phyloP scores from a whole-genome alignment of 2,329 filamentous ascomycete genomes.

The Sordariomycetes sp. region DNA sequence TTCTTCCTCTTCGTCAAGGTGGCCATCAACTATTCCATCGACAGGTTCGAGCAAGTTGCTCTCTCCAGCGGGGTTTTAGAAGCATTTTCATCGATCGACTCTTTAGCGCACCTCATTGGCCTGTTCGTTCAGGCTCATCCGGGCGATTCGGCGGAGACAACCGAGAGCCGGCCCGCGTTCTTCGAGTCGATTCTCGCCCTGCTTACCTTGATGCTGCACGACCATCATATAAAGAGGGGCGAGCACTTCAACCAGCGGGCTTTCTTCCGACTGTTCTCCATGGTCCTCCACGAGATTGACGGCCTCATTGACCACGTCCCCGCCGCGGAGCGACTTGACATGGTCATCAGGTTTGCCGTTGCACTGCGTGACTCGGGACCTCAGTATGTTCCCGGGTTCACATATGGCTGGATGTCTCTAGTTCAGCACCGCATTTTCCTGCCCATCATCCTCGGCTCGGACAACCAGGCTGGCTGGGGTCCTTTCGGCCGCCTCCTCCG shows the following conservation, averaged over 20 bases:
- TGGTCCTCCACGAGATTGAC: conserved; percentile 67
- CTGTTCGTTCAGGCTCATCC: conserved; percentile 43
- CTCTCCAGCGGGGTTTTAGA: conserved; percentile 50
- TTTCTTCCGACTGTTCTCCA: conserved; percentile 82
- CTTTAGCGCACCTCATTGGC: conserved; percentile 70
- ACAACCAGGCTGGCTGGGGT: conserved; percentile 59
- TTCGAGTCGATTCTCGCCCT: conserved; percentile 70
- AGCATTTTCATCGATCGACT: conserved; percentile 57
- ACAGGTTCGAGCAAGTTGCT: conserved; percentile 63
- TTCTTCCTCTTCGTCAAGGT: conserved; percentile 70
- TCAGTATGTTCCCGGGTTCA: conserved; percentile 66
- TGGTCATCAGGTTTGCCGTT: conserved; percentile 61
- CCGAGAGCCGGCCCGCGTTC: conserved; percentile 47
- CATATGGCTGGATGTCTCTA: conserved; percentile 75
- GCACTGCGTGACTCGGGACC: conserved; percentile 68
- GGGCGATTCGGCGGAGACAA: conserved; percentile 25
- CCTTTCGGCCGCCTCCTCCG: conserved; percentile 64
- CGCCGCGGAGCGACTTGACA: conserved; percentile 53
- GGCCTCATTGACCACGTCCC: conserved; percentile 44
- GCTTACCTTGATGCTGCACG: conserved; percentile 70
- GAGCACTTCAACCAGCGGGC: conserved; percentile 80
- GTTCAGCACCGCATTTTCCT: conserved; percentile 80
- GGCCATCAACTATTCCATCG: conserved; percentile 70
- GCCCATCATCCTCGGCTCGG: conserved; percentile 57
- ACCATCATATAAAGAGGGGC: conserved; percentile 71